A percentile compares a stretch with the other conserved stretches of the same genome.
Conservation (phyloP, 2,329 filamentous ascomycete species). For the Fusarium acutatum region DNA sequence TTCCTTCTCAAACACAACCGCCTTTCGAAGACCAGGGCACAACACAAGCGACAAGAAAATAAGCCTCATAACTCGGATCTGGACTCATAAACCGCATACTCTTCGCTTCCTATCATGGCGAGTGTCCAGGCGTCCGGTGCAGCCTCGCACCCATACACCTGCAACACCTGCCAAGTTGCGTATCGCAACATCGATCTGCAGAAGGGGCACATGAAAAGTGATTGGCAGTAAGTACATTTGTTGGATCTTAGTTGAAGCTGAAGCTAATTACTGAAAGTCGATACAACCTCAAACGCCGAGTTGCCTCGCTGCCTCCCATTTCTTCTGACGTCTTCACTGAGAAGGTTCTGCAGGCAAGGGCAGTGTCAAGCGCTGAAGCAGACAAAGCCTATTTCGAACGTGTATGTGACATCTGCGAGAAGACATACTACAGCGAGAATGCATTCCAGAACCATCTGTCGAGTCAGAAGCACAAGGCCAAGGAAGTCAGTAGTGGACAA, state of each 20-base stretch:
- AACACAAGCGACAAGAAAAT: neutral
- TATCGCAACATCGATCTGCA: conserved; percentile 95
- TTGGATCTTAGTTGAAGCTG: neutral
- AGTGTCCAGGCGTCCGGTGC: conserved; percentile 46
- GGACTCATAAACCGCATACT: neutral
- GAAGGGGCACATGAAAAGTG: conserved; percentile 94
- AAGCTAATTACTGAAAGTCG: conserved; percentile 61
- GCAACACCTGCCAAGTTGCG: conserved; percentile 97
- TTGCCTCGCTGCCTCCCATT: conserved; percentile 89
- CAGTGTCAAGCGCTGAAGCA: conserved; percentile 82
- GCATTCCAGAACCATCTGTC: conserved; percentile 92
- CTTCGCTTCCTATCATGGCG: conserved; percentile 53
- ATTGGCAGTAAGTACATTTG: conserved; percentile 86
- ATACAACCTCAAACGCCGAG: conserved; percentile 95
- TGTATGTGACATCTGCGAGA: conserved; percentile 81
- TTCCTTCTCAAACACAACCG: conserved; percentile 32
- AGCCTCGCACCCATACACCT: conserved; percentile 87
- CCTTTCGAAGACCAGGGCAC: neutral
- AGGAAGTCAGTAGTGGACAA: conserved; percentile 58
- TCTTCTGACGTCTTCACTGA: conserved; percentile 93
- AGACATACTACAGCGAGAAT: conserved; percentile 96
- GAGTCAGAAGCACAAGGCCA: conserved; percentile 84
- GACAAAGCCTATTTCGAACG: conserved; percentile 91
- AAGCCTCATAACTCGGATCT: neutral
- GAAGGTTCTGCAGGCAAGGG: conserved; percentile 92